phyloP scores from a whole-genome alignment of 768 basidiomycete species.

The Trametes cubensis region DNA sequence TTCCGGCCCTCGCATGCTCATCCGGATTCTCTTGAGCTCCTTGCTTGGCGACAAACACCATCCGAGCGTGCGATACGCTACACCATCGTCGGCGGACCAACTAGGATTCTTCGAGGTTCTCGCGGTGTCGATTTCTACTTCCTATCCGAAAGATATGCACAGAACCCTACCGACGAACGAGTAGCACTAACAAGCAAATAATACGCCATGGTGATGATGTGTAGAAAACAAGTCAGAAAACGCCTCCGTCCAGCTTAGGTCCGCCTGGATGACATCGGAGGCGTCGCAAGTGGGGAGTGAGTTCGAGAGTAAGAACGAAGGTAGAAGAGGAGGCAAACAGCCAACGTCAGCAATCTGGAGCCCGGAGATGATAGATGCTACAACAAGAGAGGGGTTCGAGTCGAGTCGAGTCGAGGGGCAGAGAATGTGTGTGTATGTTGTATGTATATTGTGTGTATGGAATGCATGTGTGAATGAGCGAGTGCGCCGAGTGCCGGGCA shows the following conservation, averaged over 20 bases:
- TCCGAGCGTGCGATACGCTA: too few relatives aligned
- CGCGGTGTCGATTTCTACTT: neutral
- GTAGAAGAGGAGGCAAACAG: too few relatives aligned
- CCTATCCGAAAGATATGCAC: neutral
- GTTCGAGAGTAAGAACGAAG: neutral
- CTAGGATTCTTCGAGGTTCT: too few relatives aligned
- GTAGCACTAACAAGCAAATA: slow-evolving; percentile 1
- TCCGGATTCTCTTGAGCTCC: too few relatives aligned
- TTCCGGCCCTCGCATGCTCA: too few relatives aligned
- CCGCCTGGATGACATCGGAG: neutral
- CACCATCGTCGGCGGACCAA: too few relatives aligned
- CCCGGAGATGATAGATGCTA: slow-evolving; percentile 15
- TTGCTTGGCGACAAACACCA: too few relatives aligned
- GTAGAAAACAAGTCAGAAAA: too few relatives aligned
- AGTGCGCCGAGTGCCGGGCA: neutral
- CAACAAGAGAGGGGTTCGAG: slow-evolving; percentile 14
- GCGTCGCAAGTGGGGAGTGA: neutral
- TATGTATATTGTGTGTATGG: neutral
- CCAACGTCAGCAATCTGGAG: neutral
- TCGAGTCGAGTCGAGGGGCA: neutral
- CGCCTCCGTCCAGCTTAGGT: too few relatives aligned
- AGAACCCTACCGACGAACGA: slow-evolving; percentile 7
- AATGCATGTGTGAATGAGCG: neutral
- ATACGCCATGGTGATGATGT: neutral
- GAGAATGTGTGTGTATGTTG: neutral